Base-by-base conservation (phyloP, 306 rosid genomes). In the Quercus dentata region DNA sequence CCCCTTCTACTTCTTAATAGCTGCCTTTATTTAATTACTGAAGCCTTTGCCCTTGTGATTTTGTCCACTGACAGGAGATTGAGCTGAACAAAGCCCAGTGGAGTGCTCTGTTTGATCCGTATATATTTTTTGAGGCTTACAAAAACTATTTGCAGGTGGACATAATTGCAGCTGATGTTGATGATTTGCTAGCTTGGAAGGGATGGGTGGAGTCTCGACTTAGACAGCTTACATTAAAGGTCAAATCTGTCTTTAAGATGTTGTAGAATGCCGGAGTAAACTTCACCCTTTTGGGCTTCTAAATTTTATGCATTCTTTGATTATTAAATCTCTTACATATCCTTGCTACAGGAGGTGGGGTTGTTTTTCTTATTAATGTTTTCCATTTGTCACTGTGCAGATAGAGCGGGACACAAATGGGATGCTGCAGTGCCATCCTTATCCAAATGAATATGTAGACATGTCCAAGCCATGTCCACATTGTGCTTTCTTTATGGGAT, bases 391-490 rank as follows among this genome's bases (percentile, higher is more conserved):
- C 74, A 46, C 17, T 33, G 54, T 84, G 85, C 94, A 95, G 99
- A 95, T 95, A 85, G 99, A 95, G 83, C 87, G 99, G 73, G 99
- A 95, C 83, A 95, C 99, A 61, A 79, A 81, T 75, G 94, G 97
- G 80, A 89, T 95, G 94, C 85, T 95, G 85, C 99, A 92, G 87
- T 95, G 99, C 87, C 99, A 95, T 89, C 98, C 99, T 35, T 89
- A 90, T 73, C 99, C 99, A 18, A 88, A 89, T 52, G 99, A 95
- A 84, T 95, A 89, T 71, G 76, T 80, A 21, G 97, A 93, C 74
- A 17, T 86, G 52, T 90, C 96, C 73, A 95, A 89, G 85, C 90
- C 87, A 23, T 90, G 98, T 78, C 86, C 97, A 4, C 97, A 95
- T 87, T 86, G 90, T 84, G 96, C 99, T 56, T 95, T 91, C 88